Base-by-base conservation (phyloP, 1,139 yeast species). In the Yamadazyma songkhlaensis region DNA sequence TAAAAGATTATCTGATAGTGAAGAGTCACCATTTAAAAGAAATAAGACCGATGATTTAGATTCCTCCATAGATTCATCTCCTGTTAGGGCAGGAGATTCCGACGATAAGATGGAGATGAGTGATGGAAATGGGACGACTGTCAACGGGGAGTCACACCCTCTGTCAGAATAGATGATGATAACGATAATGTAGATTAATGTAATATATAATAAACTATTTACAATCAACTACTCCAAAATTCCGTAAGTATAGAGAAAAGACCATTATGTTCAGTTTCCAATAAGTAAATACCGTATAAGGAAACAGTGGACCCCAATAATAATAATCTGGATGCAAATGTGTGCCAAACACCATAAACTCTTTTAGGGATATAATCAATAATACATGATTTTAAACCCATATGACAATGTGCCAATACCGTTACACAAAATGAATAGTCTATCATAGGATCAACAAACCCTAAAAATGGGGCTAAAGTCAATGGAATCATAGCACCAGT, bases 361-460 rank as follows among this genome's bases (percentile, higher is more conserved):
- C 95, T 72, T 47, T 67, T 59, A 29, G 89, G 89, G 39, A 85
- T 80, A 64, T 85, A 85, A 62, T 85, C 95, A 42, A 78, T 79
- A 49, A 85, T 84, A 71, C 94, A 84, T 34, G 86, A 68, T 60
- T 82, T 82, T 67, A 84, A 77, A 24, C 92, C 94, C 49, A 81
- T 77, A 57, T 74, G 79, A 42, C 81, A 70, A 59, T 84, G 92
- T 47, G 77, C 73, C 50, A 84, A 64, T 42, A 82, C 55, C 17
- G 78, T 60, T 13, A 79, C 63, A 14, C 81, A 70, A 51, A 83
- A 67, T 3, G 76, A 48, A 9, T 87, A 67, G 59, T 84, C 94
- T 9, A 78, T 62, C 59, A 42, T 79, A 54, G 51, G 83, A 21
- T 59, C 57, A 8, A 64, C 51, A 23, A 86, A 83, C 9, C 81